phyloP scores from a whole-genome alignment of 139 green algal genomes.

The Coccomyxa sp. region DNA sequence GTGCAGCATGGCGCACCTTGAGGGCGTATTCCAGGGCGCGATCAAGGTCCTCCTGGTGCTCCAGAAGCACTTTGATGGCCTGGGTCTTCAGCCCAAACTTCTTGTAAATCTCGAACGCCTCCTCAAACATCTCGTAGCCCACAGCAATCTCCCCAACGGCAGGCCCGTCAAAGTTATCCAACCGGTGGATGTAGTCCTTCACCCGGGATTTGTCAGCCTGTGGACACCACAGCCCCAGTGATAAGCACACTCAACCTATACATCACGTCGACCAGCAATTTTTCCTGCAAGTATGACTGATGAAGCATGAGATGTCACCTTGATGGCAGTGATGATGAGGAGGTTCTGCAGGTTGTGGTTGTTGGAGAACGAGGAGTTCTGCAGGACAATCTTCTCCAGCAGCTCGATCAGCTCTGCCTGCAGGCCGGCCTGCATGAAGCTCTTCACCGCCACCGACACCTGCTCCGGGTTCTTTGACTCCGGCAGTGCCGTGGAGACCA shows the following conservation, averaged over 20 bases:
- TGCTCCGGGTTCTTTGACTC: slow-evolving; percentile 98
- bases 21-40: slow-evolving; percentile 81
- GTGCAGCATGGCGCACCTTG: slow-evolving; percentile 26
- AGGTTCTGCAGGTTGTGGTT: slow-evolving; percentile 99
- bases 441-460: slow-evolving; percentile 94
- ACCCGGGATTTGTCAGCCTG: slow-evolving; percentile 55
- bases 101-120: slow-evolving; percentile 98
- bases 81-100: slow-evolving; percentile 90
- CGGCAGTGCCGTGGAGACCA: slow-evolving; percentile 94
- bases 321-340: slow-evolving; percentile 97
- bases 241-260: not conserved
- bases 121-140: slow-evolving; percentile 85
- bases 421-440: slow-evolving; percentile 96
- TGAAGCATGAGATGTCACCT: slow-evolving; percentile 46
- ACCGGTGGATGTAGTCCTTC: slow-evolving; percentile 95
- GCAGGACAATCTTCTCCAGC: slow-evolving; percentile 99
- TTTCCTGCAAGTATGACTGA: too few species aligned
- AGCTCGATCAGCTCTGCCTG: slow-evolving; percentile 98
- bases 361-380: slow-evolving; percentile 93
- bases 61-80: slow-evolving; percentile 85
- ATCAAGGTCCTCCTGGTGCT: slow-evolving; percentile 82
- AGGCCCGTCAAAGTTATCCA: slow-evolving; percentile 98
- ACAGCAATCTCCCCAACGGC: slow-evolving; percentile 85
- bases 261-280: too few species aligned
- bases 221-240: not conserved